Conservation (phyloP, 495 filamentous ascomycete species). For the Lasiosphaeria miniovina region DNA sequence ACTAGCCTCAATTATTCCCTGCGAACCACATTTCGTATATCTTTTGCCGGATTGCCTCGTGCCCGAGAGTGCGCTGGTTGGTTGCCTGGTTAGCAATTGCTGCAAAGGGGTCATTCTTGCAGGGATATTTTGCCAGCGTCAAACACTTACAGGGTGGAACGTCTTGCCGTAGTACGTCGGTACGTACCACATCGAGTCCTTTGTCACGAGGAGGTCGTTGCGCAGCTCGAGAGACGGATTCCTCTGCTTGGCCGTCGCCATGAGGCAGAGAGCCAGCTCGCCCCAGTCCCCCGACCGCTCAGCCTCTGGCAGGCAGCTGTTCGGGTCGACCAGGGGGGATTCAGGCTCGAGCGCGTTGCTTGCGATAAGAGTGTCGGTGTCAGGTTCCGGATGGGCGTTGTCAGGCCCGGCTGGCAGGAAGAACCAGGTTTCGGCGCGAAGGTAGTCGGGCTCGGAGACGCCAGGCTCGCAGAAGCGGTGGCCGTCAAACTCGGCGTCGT, state of each 20-base stretch:
- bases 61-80: slow-evolving; percentile 29
- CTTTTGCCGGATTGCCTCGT: slow-evolving; percentile 33
- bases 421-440: slow-evolving; percentile 44
- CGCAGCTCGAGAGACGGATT: slow-evolving; percentile 29
- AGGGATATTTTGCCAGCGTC: not conserved
- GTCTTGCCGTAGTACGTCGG: slow-evolving; percentile 46
- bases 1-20: slow-evolving; percentile 1
- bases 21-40: slow-evolving; percentile 35
- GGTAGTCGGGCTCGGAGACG: slow-evolving; percentile 41
- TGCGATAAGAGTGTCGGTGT: slow-evolving; percentile 10
- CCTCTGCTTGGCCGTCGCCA: slow-evolving; percentile 34
- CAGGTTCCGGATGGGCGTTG: slow-evolving; percentile 15
- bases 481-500: slow-evolving; percentile 38
- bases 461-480: slow-evolving; percentile 49
- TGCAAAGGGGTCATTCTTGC: not conserved
- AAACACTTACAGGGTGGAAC: slow-evolving; percentile 37
- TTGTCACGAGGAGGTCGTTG: slow-evolving; percentile 10
- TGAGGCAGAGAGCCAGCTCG: slow-evolving; percentile 37
- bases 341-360: slow-evolving; percentile 13
- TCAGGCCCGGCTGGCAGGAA: slow-evolving; percentile 44
- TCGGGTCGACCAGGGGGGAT: slow-evolving; percentile 32
- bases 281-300: slow-evolving; percentile 37
- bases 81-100: not conserved
- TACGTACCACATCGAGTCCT: slow-evolving; percentile 41
- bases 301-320: slow-evolving; percentile 27